Percentiles rank a stretch among this genome's conserved stretches.
These are phyloP conservation scores for Coix lacrymajobi DNA, from an alignment of 176 grass and related monocot genomes.

Conservation along the genomic window DNA sequence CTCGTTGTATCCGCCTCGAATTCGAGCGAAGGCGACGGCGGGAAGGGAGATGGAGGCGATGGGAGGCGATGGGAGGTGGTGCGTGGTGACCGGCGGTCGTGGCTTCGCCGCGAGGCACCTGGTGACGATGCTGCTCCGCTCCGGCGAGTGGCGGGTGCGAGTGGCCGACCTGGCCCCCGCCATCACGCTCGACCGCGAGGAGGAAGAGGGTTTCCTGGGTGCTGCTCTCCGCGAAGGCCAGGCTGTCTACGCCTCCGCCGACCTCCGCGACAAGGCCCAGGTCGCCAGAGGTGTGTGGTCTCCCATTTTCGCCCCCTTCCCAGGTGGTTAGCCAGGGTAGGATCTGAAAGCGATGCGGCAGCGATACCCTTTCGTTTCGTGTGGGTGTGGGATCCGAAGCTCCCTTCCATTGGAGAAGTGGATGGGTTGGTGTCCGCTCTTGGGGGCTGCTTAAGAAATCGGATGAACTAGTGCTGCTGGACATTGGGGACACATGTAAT, in stretches of 20 bases:
- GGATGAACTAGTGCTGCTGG: not conserved
- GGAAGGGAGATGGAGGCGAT: slow-evolving; percentile 15
- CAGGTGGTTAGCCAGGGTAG: not conserved
- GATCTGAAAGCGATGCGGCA: not conserved
- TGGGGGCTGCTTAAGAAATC: not conserved
- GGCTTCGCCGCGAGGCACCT: slow-evolving; percentile 83
- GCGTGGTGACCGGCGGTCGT: slow-evolving; percentile 82
- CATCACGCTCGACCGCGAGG: slow-evolving; percentile 57
- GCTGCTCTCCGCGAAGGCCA: slow-evolving; percentile 51
- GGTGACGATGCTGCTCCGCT: slow-evolving; percentile 70
- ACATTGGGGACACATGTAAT: not conserved
- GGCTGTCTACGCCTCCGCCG: slow-evolving; percentile 66
- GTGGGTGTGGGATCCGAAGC: not conserved
- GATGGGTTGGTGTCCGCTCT: not conserved
- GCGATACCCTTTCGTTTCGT: not conserved
- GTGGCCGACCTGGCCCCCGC: slow-evolving; percentile 68
- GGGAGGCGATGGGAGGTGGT: slow-evolving; percentile 40
- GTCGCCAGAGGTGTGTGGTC: slow-evolving; percentile 47
- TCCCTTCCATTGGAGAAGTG: not conserved
- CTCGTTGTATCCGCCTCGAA: slow-evolving; percentile 1
- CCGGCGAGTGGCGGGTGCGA: slow-evolving; percentile 69
- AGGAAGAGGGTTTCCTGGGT: slow-evolving; percentile 71
- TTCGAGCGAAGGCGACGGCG: not conserved
- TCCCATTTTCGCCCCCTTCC: not conserved
- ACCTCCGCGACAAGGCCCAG: slow-evolving; percentile 80